Evolutionary conservation across 108 stramenopile genomes (phyloP), one percentile per base, ranked within the genome.

Genomic region (Conticribra guillardii): DNA sequence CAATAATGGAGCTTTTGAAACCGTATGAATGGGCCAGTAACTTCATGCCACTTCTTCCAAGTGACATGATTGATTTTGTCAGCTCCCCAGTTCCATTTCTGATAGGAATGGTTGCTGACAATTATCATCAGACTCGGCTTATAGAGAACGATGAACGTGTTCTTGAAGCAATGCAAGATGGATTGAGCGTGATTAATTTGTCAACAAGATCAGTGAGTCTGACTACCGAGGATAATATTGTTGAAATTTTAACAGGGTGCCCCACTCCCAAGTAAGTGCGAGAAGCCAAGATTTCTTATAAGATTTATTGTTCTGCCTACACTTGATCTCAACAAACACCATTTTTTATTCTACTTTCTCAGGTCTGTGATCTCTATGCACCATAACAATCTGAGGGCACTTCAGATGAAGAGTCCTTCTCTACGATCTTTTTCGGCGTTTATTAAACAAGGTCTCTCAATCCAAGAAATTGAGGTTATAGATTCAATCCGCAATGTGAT

Each of bases 11-110:
- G 3, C 65, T 79, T 11, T 53, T 79, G 8, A 32, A 72, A 15
- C 77, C 77, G 0, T 73, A 64, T 37, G 48, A 57, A 31, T 79
- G 77, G 77, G 71, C 77, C 14, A 73, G 54, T 34, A 63, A 70
- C 4, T 67, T 73, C 31, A 79, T 79, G 77, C 77, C 77, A 5
- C 53, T 77, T 55, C 52, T 77, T 27, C 76, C 76, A 7, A 15
- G 30, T 9, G 53, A 64, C 14, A 71, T 77, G 76, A 26, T 77
- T 22, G 76, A 71, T 55, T 77, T 77, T 64, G 76, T 77, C 17
- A 64, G 54, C 22, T 71, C 70, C 15, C 69, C 76, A 16, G 69
- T 64, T 27, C 72, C 72, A 27, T 73, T 73, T 44, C 30, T 73
- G 22, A 33, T 54, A 4, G 72, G 72, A 16, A n/a, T 73, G 17